phyloP scores from a whole-genome alignment of 768 basidiomycete genomes.

The Neoboletus magnificus region DNA sequence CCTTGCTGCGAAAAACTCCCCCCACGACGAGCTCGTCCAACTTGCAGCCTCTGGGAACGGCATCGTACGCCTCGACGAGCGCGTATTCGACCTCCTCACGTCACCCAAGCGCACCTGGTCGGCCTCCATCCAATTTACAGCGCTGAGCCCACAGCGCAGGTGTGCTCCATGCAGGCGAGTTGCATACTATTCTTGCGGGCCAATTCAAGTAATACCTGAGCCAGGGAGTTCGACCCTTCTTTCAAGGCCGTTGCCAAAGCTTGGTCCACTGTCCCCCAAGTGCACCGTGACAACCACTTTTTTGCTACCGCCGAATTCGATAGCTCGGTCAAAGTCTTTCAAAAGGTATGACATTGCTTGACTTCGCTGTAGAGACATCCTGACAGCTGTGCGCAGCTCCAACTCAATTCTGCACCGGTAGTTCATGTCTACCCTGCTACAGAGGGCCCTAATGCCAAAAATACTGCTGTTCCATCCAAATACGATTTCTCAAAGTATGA shows the following conservation, averaged over 20 bases:
- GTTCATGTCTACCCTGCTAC: constrained; percentile 73
- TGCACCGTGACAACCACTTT: constrained; percentile 79
- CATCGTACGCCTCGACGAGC: constrained; percentile 74
- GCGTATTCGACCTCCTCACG: constrained; percentile 74
- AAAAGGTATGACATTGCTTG: constrained; percentile 51
- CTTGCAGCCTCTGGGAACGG: constrained; percentile 75
- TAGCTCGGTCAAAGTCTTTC: constrained; percentile 70
- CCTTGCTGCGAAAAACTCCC: constrained; percentile 27
- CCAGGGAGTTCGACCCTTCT: constrained; percentile 81
- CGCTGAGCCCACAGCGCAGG: constrained; percentile 72
- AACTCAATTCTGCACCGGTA: constrained; percentile 79
- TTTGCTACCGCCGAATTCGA: constrained; percentile 92
- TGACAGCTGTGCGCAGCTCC: constrained; percentile 53
- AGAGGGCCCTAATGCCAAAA: constrained; percentile 64
- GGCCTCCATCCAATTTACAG: constrained; percentile 85
- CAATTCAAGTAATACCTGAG: neutral
- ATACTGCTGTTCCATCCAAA: constrained; percentile 49
- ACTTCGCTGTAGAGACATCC: neutral
- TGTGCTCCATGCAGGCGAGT: constrained; percentile 93
- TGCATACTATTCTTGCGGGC: neutral
- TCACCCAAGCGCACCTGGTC: constrained; percentile 80
- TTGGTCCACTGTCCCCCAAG: constrained; percentile 64
- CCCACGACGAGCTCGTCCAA: constrained; percentile 58
- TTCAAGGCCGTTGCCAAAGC: constrained; percentile 80
- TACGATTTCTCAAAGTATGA: constrained; percentile 78